These are phyloP conservation scores for Luvunga scandens DNA, from an alignment of 345 rosid genomes.

Conservation along the genomic window DNA sequence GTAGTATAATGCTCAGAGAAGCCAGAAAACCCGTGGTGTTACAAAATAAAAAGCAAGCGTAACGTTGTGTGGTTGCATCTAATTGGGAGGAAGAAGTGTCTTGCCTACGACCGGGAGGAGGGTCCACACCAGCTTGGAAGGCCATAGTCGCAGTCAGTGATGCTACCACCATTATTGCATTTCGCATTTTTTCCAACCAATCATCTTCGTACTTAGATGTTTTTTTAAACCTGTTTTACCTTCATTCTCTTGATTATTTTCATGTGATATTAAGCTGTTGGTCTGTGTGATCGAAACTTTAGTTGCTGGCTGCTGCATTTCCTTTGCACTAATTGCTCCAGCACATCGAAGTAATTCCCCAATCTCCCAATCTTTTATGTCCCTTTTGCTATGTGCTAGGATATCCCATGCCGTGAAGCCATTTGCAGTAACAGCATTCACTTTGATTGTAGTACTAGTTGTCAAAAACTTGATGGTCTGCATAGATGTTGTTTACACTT, in stretches of 20 bases:
- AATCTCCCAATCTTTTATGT: not conserved
- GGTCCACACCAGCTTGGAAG: constrained; percentile 27
- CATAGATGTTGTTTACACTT: not conserved
- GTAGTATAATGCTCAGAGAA: constrained; percentile 26
- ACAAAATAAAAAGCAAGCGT: not conserved
- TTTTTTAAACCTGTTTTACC: not conserved
- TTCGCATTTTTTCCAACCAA: constrained; percentile 6
- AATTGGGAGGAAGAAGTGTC: no score
- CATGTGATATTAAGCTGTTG: not conserved
- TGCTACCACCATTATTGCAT: constrained; percentile 28
- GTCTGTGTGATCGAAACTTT: no score
- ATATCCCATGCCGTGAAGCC: not conserved
- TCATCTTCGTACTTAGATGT: not conserved
- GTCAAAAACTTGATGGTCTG: constrained; percentile 21
- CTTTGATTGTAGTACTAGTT: not conserved
- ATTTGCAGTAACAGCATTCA: not conserved
- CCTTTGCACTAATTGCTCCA: not conserved
- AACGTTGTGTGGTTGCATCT: no score
- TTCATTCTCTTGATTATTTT: not conserved
- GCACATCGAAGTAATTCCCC: not conserved
- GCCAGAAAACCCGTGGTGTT: constrained; percentile 22
- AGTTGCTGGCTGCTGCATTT: not conserved
- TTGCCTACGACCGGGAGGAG: constrained; percentile 27
- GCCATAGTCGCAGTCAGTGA: constrained; percentile 34
- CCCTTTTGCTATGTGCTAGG: not conserved